Evolutionary conservation across 305 asterid species (phyloP).

Genomic region (Solanum chacoense): DNA sequence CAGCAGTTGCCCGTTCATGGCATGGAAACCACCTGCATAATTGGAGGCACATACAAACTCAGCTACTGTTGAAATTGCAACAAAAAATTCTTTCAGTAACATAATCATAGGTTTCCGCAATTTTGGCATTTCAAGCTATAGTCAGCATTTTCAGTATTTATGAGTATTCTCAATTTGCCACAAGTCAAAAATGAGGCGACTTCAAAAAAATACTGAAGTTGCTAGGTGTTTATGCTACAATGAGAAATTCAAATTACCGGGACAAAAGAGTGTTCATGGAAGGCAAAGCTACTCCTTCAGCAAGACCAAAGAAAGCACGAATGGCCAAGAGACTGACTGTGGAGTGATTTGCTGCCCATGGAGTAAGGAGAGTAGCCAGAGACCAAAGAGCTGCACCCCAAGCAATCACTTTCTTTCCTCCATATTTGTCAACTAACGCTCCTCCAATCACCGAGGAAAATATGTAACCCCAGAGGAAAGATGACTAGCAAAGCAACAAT

Average conservation of each 20-base stretch:
- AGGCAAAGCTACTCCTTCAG: constrained; percentile 94
- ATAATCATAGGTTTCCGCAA: background rate
- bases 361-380: constrained; percentile 82
- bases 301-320: constrained; percentile 87
- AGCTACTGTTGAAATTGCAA: background rate
- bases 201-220: background rate
- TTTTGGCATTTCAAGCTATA: background rate
- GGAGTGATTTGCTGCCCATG: constrained; percentile 94
- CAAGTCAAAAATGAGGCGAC: background rate
- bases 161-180: background rate
- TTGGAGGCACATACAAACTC: background rate
- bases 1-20: constrained; percentile 84
- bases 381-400: constrained; percentile 98
- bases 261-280: constrained; percentile 84
- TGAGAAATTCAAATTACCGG: constrained; percentile 27
- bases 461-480: constrained; percentile 97
- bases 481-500: constrained; percentile 38
- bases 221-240: background rate
- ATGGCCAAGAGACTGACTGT: constrained; percentile 66
- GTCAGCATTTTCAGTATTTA: background rate
- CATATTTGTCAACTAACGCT: constrained; percentile 82
- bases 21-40: constrained; percentile 75
- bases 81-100: background rate
- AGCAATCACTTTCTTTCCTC: constrained; percentile 73
- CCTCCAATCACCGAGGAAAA: constrained; percentile 86